Evolutionary conservation across 129 eudicot genomes (phyloP).

Genomic region (Mikania micrantha): DNA sequence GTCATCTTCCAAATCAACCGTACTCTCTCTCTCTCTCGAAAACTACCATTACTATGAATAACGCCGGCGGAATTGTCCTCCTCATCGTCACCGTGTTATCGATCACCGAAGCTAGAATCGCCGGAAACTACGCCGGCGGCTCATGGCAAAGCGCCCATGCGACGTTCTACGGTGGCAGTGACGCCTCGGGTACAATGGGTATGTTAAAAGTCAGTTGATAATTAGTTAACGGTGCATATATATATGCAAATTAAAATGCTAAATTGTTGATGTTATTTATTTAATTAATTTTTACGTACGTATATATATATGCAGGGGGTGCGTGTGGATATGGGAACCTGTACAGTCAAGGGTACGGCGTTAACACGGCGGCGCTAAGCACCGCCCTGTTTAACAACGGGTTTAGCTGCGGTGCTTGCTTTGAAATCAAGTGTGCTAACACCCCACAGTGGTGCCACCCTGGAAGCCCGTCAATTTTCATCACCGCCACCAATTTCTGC

Average conservation of each 20-base stretch:
- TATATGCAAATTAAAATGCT: no score
- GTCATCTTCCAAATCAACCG: neutral
- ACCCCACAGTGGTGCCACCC: conserved; percentile 73
- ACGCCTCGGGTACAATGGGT: conserved; percentile 97
- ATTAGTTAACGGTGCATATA: no score
- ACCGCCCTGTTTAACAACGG: conserved; percentile 75
- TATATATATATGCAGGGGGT: conserved; percentile 50
- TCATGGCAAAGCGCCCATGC: conserved; percentile 75
- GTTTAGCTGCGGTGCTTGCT: conserved; percentile 80
- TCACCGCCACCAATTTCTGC: conserved; percentile 89
- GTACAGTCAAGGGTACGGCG: conserved; percentile 92
- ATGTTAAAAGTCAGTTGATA: no score
- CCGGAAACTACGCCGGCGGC: conserved; percentile 70
- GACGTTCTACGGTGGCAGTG: conserved; percentile 84
- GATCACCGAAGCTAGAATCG: conserved; percentile 43
- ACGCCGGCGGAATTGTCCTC: conserved; percentile 6
- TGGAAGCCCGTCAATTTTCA: conserved; percentile 78
- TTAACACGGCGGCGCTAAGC: conserved; percentile 86
- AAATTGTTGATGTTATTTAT: neutral
- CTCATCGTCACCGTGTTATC: conserved; percentile 16
- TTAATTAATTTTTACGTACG: neutral
- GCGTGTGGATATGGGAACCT: conserved; percentile 90
- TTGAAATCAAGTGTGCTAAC: conserved; percentile 59
- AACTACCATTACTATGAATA: neutral
- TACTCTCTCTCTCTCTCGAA: neutral